phyloP scores from a whole-genome alignment of 352 stramenopile species.

The Elongisporangium senticosum region DNA sequence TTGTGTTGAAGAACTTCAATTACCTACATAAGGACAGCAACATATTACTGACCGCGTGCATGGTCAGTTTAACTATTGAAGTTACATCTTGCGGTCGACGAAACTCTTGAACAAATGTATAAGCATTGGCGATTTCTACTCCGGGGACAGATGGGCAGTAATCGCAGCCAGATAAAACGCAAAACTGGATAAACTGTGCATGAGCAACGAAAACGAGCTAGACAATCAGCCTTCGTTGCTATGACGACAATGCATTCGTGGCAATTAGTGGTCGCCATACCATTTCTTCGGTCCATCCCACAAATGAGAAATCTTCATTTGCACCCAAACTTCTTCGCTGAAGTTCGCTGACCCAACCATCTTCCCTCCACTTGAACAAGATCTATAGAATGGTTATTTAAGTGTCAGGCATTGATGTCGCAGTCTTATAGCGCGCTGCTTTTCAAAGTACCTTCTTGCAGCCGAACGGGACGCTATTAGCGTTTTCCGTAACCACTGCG shows the following conservation, averaged over 20 bases:
- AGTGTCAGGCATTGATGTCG: no score
- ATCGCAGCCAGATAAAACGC: constrained; percentile 86
- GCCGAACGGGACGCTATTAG: constrained; percentile 93
- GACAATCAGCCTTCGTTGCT: neutral
- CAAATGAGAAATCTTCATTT: constrained; percentile 78
- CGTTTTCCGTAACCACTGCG: constrained; percentile 96
- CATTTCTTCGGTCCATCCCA: constrained; percentile 87
- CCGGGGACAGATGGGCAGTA: constrained; percentile 77
- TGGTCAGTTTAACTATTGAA: neutral
- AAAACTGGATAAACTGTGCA: constrained; percentile 71
- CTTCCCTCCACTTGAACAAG: constrained; percentile 92
- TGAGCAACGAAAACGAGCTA: neutral
- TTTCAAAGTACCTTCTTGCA: constrained; percentile 50
- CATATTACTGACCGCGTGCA: neutral
- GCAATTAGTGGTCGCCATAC: constrained; percentile 15
- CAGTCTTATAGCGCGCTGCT: neutral
- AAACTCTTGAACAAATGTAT: constrained; percentile 46
- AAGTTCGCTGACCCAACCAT: constrained; percentile 86
- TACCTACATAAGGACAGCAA: constrained; percentile 16
- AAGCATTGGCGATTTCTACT: constrained; percentile 80
- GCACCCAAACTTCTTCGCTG: constrained; percentile 72
- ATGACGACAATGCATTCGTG: neutral
- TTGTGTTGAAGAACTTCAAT: constrained; percentile 38
- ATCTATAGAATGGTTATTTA: constrained; percentile 23
- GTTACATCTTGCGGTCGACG: neutral